phyloP scores from a whole-genome alignment of 306 rosid species.

The Glycine soja region DNA sequence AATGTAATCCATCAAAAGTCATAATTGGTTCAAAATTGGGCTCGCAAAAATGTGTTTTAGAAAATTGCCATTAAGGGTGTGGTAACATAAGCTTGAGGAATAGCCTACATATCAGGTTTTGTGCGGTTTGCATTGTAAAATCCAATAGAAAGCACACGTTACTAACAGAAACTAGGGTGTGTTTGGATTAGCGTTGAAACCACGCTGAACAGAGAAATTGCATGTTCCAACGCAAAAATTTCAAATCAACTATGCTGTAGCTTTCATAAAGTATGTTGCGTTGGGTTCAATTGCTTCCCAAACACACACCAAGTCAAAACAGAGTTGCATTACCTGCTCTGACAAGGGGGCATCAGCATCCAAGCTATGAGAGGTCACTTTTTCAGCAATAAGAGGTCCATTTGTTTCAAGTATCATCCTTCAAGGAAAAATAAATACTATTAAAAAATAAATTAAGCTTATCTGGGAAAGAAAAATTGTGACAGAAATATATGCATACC shows the following conservation, averaged over 20 bases:
- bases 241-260: too few relatives aligned
- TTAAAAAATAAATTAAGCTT: background rate
- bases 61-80: background rate
- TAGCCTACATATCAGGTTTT: constrained; percentile 14
- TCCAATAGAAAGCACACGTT: background rate
- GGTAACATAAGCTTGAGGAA: background rate
- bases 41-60: background rate
- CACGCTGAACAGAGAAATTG: too few relatives aligned
- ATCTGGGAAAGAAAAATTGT: constrained; percentile 8
- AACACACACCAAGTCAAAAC: background rate
- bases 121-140: constrained; percentile 8
- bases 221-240: too few relatives aligned
- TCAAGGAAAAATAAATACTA: background rate
- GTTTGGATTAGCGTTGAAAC: too few relatives aligned
- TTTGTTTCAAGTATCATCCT: constrained; percentile 95
- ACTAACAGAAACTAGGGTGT: constrained; percentile 1
- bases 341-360: constrained; percentile 92
- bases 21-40: too few relatives aligned
- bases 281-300: too few relatives aligned
- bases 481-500: constrained; percentile 61
- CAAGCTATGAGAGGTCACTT: constrained; percentile 85
- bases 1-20: background rate
- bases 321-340: constrained; percentile 76
- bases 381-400: constrained; percentile 80
- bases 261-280: too few relatives aligned